Conservation (phyloP, 148 eudicot genomes). For the Beta vulgaris region DNA sequence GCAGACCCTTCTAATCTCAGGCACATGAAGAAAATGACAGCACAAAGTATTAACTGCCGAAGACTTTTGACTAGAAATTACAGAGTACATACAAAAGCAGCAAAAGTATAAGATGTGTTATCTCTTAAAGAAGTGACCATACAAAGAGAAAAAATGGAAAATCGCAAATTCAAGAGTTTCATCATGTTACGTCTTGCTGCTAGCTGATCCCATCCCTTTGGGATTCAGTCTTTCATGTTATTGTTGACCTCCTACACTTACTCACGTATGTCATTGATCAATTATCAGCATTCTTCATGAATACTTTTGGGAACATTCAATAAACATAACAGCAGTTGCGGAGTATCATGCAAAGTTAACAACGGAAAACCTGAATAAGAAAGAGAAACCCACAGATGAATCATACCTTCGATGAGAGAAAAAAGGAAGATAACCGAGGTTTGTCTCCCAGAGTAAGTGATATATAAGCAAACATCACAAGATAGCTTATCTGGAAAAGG, state of each 20-base stretch:
- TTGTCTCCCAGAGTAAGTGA: slow-evolving; percentile 93
- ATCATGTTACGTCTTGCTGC: neutral
- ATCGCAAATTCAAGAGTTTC: neutral
- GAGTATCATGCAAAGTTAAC: neutral
- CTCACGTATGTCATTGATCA: neutral
- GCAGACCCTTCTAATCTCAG: neutral
- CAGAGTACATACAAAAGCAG: no score
- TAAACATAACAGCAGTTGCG: neutral
- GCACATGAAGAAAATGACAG: neutral
- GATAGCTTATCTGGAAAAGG: slow-evolving; percentile 89
- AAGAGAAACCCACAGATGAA: neutral
- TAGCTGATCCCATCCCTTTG: no score
- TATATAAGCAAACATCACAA: slow-evolving; percentile 99
- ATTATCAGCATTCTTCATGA: neutral
- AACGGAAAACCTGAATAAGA: neutral
- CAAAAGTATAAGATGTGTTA: no score
- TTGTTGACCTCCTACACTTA: neutral
- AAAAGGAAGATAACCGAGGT: slow-evolving; percentile 63
- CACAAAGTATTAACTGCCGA: neutral
- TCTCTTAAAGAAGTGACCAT: neutral
- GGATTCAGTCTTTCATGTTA: neutral
- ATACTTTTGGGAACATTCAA: slow-evolving; percentile 6
- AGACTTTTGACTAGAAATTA: no score
- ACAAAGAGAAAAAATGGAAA: neutral
- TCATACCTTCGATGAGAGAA: slow-evolving; percentile 85